phyloP scores from a whole-genome alignment of 768 basidiomycete genomes.

The Suillus placidus region DNA sequence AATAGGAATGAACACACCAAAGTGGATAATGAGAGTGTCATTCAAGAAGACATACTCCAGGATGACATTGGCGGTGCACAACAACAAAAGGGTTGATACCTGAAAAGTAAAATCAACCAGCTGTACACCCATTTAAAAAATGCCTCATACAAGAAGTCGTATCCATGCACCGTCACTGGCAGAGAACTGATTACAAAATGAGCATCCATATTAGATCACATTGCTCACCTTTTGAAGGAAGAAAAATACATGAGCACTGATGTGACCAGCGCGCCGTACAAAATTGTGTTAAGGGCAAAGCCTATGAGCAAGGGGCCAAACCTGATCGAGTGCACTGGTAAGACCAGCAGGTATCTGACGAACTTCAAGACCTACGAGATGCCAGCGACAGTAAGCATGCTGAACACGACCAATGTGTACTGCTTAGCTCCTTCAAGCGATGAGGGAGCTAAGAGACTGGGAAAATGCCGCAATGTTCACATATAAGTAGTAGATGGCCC shows the following conservation, averaged over 20 bases:
- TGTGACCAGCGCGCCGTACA: constrained; percentile 38
- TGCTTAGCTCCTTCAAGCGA: constrained; percentile 12
- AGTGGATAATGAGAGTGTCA: constrained; percentile 26
- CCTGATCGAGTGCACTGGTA: constrained; percentile 18
- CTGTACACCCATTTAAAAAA: background rate
- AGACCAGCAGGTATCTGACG: background rate
- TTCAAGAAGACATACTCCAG: constrained; percentile 32
- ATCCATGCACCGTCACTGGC: constrained; percentile 24
- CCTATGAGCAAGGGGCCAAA: constrained; percentile 41
- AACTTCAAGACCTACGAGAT: constrained; percentile 20
- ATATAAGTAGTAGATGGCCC: background rate
- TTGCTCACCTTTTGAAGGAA: constrained; percentile 27
- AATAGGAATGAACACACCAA: constrained; percentile 19
- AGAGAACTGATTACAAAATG: background rate
- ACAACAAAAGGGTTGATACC: constrained; percentile 23
- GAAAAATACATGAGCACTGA: constrained; percentile 38
- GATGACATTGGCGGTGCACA: constrained; percentile 28
- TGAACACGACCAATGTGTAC: constrained; percentile 14
- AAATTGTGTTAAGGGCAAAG: constrained; percentile 35
- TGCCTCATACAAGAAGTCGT: constrained; percentile 25
- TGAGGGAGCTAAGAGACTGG: constrained; percentile 13
- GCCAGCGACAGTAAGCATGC: constrained; percentile 26
- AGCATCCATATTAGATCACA: background rate
- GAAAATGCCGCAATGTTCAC: constrained; percentile 9
- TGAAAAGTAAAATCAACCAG: constrained; percentile 8